Base-by-base conservation (phyloP, 371 early-diverging fungal species). In the Mortierella sp. region DNA sequence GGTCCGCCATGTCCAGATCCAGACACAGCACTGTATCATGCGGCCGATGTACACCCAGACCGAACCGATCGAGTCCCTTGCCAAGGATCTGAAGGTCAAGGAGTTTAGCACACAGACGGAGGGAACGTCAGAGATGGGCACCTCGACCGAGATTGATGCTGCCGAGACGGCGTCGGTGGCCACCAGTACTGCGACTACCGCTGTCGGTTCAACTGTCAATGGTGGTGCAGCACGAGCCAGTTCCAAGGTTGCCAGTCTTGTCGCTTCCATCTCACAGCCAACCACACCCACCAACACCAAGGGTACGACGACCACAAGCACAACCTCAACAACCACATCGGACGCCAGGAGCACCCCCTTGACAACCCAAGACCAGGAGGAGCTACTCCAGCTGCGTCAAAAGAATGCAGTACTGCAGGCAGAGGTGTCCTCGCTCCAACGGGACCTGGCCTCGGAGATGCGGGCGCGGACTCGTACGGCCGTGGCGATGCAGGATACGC, bases 401-500 rank as follows among this genome's bases (percentile, higher is more conserved):
- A 75, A 83, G 66, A 72, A 73, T 9, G 68, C 76, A 7, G 41
- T 41, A 0, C 72, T 83, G 14, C 76, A 76, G 50, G 53, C 67
- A 10, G 79, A 79, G 29, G 75, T 83, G 26, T 31, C 71, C 14
- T 58, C 82, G 19, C 79, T 88, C 9, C 79, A 90, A 76, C 77
- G 83, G 2, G 86, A 88, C 37, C 71, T 91, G n/a, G 79, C 84
- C 22, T 80, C 88, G 37, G 91, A 90, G 69, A 85, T 74, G 43
- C 72, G 85, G 7, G 76, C 85, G 0, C 83, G 86, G 19, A 75
- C 87, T 40, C 85, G 88, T 37, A 69, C 89, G 14, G 77, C 89
- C 29, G 88, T 86, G 6, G 86, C 89, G 29, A 79, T 90, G 70
- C 85, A 88, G 41, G 86, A 87, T 50, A 83, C 89, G 7, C 77